Evolutionary conservation across 1,284 basidiomycete species (phyloP).

Genomic region (Leucoagaricus sp.): DNA sequence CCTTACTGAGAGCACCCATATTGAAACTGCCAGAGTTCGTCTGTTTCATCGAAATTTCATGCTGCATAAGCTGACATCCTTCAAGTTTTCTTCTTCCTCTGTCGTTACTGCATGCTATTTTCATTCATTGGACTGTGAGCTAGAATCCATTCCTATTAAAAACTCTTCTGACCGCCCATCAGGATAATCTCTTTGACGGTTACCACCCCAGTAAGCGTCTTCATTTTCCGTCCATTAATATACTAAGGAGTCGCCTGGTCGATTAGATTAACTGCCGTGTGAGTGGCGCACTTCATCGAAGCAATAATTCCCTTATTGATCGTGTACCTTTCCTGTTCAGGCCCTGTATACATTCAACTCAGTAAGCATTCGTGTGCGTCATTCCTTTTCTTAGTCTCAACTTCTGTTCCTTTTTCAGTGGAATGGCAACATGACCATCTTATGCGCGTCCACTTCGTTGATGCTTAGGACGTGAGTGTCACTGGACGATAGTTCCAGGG

Average conservation of each 20-base stretch:
- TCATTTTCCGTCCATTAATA: not conserved
- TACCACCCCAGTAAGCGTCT: slow-evolving; percentile 41
- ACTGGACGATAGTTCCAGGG: not conserved
- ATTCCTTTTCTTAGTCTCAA: slow-evolving; percentile 1
- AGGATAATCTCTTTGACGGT: slow-evolving; percentile 62
- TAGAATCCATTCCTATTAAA: not conserved
- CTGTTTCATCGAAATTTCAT: not conserved
- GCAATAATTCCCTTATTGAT: not conserved
- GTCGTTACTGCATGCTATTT: slow-evolving; percentile 66
- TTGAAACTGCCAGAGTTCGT: slow-evolving; percentile 24
- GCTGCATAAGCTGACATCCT: slow-evolving; percentile 13
- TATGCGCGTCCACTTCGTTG: slow-evolving; percentile 64
- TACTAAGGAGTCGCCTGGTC: not conserved
- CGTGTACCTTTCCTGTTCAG: slow-evolving; percentile 28
- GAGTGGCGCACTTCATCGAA: slow-evolving; percentile 24
- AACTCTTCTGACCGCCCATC: slow-evolving; percentile 1
- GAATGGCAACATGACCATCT: slow-evolving; percentile 65
- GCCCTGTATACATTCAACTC: slow-evolving; percentile 70
- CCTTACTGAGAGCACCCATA: not conserved
- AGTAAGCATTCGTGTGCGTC: slow-evolving; percentile 34
- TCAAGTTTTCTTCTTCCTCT: slow-evolving; percentile 66
- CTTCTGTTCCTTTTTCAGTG: slow-evolving; percentile 36
- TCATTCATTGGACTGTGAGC: slow-evolving; percentile 63
- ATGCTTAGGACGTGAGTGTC: slow-evolving; percentile 65
- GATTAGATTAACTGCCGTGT: slow-evolving; percentile 63